These are phyloP conservation scores for Alternaria tenuissima DNA, from an alignment of 2,329 filamentous ascomycete species.

Conservation along the genomic window DNA sequence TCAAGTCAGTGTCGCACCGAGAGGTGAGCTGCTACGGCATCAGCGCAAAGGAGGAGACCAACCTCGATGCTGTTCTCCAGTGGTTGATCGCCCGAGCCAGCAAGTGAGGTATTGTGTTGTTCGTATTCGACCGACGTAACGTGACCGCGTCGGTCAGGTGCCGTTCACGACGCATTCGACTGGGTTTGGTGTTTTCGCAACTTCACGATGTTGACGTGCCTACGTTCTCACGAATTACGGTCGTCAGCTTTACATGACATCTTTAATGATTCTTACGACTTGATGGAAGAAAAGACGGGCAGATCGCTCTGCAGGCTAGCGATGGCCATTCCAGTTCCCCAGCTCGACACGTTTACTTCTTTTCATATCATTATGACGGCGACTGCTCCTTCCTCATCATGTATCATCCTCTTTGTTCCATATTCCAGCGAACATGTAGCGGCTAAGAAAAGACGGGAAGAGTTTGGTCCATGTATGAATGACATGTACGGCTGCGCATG, in stretches of 20 bases:
- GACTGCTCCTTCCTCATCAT: conserved; percentile 27
- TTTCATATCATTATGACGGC: conserved; percentile 32
- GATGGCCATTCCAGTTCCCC: conserved; percentile 57
- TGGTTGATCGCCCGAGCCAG: conserved; percentile 92
- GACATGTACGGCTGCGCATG: conserved; percentile 7
- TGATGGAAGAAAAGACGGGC: conserved; percentile 61
- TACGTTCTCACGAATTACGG: conserved; percentile 46
- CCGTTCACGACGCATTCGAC: conserved; percentile 28
- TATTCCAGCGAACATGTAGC: conserved; percentile 16
- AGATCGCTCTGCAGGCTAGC: conserved; percentile 56
- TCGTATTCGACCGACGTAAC: conserved; percentile 27
- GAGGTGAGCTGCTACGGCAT: conserved; percentile 99
- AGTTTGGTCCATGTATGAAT: conserved; percentile 7
- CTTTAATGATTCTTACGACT: conserved; percentile 63
- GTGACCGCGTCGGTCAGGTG: conserved; percentile 39
- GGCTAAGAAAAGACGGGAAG: conserved; percentile 14
- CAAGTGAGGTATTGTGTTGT: conserved; percentile 40
- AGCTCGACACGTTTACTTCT: conserved; percentile 40
- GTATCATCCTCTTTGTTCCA: conserved; percentile 25
- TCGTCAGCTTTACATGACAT: conserved; percentile 53
- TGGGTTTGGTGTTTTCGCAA: conserved; percentile 31
- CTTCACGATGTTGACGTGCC: conserved; percentile 48
- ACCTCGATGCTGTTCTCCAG: conserved; percentile 94
- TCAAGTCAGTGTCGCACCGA: conserved; percentile 87
- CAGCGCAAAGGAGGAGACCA: conserved; percentile 98